phyloP scores from a whole-genome alignment of 305 asterid genomes.

The Fraxinus baroniana region DNA sequence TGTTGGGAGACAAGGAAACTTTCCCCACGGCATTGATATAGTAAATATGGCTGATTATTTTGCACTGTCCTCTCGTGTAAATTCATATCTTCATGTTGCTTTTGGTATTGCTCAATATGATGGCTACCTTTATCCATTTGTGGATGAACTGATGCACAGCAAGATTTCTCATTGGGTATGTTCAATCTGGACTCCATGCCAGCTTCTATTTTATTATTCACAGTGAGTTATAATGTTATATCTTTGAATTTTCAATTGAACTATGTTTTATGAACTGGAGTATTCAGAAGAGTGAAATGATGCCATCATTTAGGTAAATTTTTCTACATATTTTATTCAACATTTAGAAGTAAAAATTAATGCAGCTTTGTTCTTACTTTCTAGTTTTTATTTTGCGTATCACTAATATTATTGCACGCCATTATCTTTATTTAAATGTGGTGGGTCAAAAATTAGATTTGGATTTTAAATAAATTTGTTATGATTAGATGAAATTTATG shows the following conservation, averaged over 20 bases:
- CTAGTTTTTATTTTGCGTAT: not conserved
- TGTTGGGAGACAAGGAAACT: slow-evolving; percentile 96
- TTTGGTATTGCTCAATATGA: slow-evolving; percentile 82
- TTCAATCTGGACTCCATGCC: slow-evolving; percentile 24
- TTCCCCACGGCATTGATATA: slow-evolving; percentile 87
- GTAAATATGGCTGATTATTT: slow-evolving; percentile 92
- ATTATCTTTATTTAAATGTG: not conserved
- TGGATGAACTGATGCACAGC: slow-evolving; percentile 71
- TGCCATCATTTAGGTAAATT: not conserved
- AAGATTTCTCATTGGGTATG: slow-evolving; percentile 99
- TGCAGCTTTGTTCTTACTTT: not conserved
- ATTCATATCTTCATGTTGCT: slow-evolving; percentile 87
- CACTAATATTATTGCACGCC: not conserved
- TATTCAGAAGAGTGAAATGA: not conserved
- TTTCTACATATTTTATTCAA: not conserved
- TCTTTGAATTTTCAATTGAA: slow-evolving; percentile 11
- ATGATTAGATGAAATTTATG: not conserved
- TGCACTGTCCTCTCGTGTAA: slow-evolving; percentile 88
- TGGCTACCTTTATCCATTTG: slow-evolving; percentile 77
- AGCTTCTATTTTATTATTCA: slow-evolving; percentile 15
- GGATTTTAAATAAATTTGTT: not conserved
- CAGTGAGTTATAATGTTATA: slow-evolving; percentile 15
- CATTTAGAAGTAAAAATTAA: slow-evolving; percentile 14
- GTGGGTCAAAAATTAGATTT: not conserved
- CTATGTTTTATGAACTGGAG: not conserved